Base-by-base conservation (phyloP, 1,284 basidiomycete species). In the Ustilago loliicola region DNA sequence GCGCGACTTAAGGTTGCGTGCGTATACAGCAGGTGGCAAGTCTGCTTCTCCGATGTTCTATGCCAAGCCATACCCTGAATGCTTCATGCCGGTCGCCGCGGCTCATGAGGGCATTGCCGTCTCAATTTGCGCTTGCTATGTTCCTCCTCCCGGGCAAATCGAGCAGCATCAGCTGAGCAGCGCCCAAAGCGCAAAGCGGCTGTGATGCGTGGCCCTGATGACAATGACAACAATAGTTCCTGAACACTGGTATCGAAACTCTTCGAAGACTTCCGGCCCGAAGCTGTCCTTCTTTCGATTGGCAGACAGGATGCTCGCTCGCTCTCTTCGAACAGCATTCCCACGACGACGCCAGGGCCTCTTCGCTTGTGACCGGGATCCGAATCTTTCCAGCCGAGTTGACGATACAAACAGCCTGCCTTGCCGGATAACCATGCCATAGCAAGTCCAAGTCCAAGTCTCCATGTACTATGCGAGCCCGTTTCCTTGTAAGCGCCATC, bases 281-380 rank as follows among this genome's bases (percentile, higher is more conserved):
- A 45, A 45, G 42, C 42, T 17, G 15, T 21, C 21, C n/a, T 45
- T 13, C 17, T 15, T 7, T 17, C n/a, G 42, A 4, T 45, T n/a
- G n/a, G 7, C 42, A 45, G 42, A n/a, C n/a, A 17, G n/a, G 7
- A 45, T 7, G 42, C 42, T 45, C 42, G 42, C 42, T 40, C 38
- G 38, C 38, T 40, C 38, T 7, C 17, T 45, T 21, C 48, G 30
- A 27, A 21, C 11, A 5, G 51, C 2, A 19, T 53, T 34, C 51
- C n/a, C 51, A 53, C 30, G 30, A 53, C 51, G 30, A 50, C 48
- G 51, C 51, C 8, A 21, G 27, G 51, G n/a, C 51, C 51, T 34
- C 51, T 53, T n/a, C 9, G 10, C 25, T 23, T 10, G n/a, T 21
- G 7, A 45, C 7, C 42, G 42, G 42, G 21, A 45, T 21, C 42